These are phyloP conservation scores for Yamadazyma phyllophila DNA, from an alignment of 805 yeast species.

Conservation along the genomic window DNA sequence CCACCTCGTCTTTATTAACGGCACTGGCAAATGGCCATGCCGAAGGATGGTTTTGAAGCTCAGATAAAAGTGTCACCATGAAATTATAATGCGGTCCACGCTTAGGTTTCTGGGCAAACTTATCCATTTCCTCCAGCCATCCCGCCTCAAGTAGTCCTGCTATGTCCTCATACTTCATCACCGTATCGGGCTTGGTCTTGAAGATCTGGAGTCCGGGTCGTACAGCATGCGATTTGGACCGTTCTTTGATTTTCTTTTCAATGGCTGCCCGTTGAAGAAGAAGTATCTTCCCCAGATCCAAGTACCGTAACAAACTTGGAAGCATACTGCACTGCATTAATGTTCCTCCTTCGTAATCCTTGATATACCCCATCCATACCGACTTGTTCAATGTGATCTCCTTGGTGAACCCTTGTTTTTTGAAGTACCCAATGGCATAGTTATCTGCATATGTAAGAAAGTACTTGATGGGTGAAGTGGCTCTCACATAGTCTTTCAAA, in stretches of 20 bases:
- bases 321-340: conserved; percentile 96
- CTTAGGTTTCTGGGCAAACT: conserved; percentile 90
- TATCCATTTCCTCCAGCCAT: conserved; percentile 98
- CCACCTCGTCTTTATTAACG: conserved; percentile 89
- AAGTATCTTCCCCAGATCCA: conserved; percentile 84
- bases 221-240: conserved; percentile 76
- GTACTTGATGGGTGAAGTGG: conserved; percentile 58
- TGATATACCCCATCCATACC: conserved; percentile 97
- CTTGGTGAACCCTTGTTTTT: conserved; percentile 96
- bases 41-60: conserved; percentile 89
- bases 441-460: conserved; percentile 73
- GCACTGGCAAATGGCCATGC: conserved; percentile 98
- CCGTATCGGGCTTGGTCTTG: conserved; percentile 43
- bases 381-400: conserved; percentile 83
- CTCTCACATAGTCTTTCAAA: conserved; percentile 88
- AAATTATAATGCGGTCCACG: conserved; percentile 92
- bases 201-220: conserved; percentile 80
- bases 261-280: conserved; percentile 90
- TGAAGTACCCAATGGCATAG: conserved; percentile 97
- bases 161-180: conserved; percentile 70
- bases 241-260: conserved; percentile 72
- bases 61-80: conserved; percentile 85
- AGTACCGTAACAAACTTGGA: conserved; percentile 74
- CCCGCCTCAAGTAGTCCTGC: conserved; percentile 95
- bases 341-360: conserved; percentile 98